Evolutionary conservation across 768 basidiomycete genomes (phyloP).

Genomic region (Boletus rufocinnamomeus): DNA sequence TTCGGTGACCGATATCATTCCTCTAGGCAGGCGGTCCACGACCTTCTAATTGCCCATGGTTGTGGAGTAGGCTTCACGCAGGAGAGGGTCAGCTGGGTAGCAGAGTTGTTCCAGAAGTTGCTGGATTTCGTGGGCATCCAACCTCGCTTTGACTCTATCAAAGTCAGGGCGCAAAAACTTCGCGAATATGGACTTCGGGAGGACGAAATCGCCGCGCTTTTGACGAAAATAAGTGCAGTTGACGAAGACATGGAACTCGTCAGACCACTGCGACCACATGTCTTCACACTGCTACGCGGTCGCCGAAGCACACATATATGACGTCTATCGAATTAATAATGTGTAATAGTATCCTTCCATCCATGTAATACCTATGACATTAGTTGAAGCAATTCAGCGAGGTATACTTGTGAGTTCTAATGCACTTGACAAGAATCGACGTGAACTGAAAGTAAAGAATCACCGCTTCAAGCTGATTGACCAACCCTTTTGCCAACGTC

Average conservation of each 20-base stretch:
- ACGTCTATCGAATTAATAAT: constrained; percentile 10
- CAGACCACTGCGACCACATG: constrained; percentile 4
- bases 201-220: constrained; percentile 20
- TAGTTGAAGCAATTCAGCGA: neutral
- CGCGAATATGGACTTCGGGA: constrained; percentile 31
- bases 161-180: constrained; percentile 26
- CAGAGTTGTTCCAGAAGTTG: constrained; percentile 26
- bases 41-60: constrained; percentile 23
- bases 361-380: constrained; percentile 6
- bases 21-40: constrained; percentile 26
- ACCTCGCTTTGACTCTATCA: constrained; percentile 25
- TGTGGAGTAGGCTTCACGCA: constrained; percentile 21
- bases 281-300: constrained; percentile 8
- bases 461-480: neutral
- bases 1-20: constrained; percentile 28
- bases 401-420: neutral
- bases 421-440: neutral
- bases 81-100: constrained; percentile 29
- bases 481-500: constrained; percentile 1
- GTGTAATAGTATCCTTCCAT: constrained; percentile 5
- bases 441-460: neutral
- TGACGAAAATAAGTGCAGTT: constrained; percentile 24
- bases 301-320: constrained; percentile 15
- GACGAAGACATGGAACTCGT: constrained; percentile 23
- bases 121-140: constrained; percentile 25